Conservation (phyloP, 208 protist genomes). For the Herpetomonas samuelpessoai region DNA sequence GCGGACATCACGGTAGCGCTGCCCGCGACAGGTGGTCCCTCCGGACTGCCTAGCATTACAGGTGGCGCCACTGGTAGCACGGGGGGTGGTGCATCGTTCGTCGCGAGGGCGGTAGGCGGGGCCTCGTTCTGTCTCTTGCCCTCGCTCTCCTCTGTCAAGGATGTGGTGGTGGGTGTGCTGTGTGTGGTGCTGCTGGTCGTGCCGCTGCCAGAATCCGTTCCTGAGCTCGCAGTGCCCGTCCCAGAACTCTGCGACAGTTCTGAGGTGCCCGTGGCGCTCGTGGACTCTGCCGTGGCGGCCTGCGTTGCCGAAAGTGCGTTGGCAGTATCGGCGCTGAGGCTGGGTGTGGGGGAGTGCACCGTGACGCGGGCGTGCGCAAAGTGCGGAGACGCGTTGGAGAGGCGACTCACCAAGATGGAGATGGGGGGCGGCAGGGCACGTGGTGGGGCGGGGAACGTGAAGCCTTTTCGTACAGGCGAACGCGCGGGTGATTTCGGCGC, state of each 20-base stretch:
- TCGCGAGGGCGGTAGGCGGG: not conserved
- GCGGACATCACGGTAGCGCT: slow-evolving; percentile 1
- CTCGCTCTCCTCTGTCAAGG: not conserved
- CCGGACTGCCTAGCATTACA: not conserved
- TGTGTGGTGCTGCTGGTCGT: too few species aligned
- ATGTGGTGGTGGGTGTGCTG: not conserved
- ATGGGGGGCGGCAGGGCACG: slow-evolving; percentile 16
- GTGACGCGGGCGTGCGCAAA: slow-evolving; percentile 13
- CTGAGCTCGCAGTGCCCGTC: not conserved
- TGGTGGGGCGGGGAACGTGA: slow-evolving; percentile 18
- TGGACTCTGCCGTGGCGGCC: not conserved
- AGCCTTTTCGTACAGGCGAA: not conserved
- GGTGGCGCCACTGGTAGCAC: not conserved
- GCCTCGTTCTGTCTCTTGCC: not conserved
- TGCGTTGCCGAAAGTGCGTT: not conserved
- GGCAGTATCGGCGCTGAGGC: not conserved
- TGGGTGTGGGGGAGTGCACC: slow-evolving; percentile 24
- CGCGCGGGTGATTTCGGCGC: not conserved
- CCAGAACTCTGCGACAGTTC: not conserved
- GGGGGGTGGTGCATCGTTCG: not conserved
- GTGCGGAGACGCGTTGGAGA: not conserved
- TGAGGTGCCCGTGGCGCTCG: not conserved
- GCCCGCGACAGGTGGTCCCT: not conserved
- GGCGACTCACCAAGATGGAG: slow-evolving; percentile 30
- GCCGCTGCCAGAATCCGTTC: not conserved